Evolutionary conservation across 805 yeast genomes (phyloP).

Genomic region (Metschnikowia borealis): DNA sequence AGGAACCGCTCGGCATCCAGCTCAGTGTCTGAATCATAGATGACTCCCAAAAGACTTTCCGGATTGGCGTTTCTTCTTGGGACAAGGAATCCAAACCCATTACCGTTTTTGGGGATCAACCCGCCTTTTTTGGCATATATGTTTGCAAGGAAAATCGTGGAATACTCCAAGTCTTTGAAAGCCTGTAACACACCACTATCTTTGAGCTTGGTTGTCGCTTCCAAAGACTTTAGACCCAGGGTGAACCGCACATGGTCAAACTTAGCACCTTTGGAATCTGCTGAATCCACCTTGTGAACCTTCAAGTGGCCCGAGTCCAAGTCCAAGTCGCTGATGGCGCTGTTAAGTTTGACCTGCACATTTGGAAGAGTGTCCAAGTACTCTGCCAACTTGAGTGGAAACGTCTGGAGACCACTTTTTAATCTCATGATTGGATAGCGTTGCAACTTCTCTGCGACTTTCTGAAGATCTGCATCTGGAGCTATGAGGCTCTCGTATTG

Average conservation of each 20-base stretch:
- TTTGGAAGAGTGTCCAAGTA: slow-evolving; percentile 38
- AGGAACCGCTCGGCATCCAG: slow-evolving; percentile 33
- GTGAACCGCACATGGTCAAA: slow-evolving; percentile 63
- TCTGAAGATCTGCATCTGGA: slow-evolving; percentile 36
- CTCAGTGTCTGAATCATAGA: slow-evolving; percentile 85
- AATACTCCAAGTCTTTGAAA: slow-evolving; percentile 33
- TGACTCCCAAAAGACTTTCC: slow-evolving; percentile 72
- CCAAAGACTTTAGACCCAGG: slow-evolving; percentile 42
- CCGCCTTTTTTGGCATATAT: slow-evolving; percentile 44
- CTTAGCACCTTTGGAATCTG: not conserved
- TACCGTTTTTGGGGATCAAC: slow-evolving; percentile 32
- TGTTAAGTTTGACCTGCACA: slow-evolving; percentile 34
- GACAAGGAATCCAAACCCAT: slow-evolving; percentile 86
- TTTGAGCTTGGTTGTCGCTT: slow-evolving; percentile 22
- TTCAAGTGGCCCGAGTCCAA: slow-evolving; percentile 13
- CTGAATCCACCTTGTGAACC: not conserved
- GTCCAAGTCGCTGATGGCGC: slow-evolving; percentile 21
- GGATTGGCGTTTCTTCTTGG: slow-evolving; percentile 53
- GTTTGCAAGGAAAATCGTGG: slow-evolving; percentile 62
- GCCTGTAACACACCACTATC: slow-evolving; percentile 7
- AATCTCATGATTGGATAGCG: slow-evolving; percentile 61
- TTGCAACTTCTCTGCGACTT: slow-evolving; percentile 37
- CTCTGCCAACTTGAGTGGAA: slow-evolving; percentile 44
- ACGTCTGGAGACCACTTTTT: slow-evolving; percentile 50
- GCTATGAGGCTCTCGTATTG: slow-evolving; percentile 39